Percentiles rank a stretch among this genome's conserved stretches.
phyloP scores from a whole-genome alignment of 2,329 filamentous ascomycete genomes.

The Microdochium trichocladiopsis region DNA sequence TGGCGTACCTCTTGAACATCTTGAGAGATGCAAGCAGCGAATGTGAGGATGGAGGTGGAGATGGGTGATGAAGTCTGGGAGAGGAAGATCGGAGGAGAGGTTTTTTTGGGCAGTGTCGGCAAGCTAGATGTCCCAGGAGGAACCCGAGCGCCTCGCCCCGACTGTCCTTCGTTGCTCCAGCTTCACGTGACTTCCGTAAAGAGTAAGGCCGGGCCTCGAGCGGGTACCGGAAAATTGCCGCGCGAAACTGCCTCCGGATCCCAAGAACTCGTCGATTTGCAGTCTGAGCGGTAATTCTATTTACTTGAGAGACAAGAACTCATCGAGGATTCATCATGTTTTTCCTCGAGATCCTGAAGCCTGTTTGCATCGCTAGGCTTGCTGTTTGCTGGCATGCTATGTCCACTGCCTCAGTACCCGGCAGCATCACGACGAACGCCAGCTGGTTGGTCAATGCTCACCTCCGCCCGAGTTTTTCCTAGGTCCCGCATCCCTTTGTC shows the following conservation, averaged over 20 bases:
- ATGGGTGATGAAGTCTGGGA: conserved; percentile 30
- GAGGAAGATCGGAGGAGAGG: conserved; percentile 8
- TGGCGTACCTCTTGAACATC: conserved; percentile 77
- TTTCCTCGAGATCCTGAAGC: too few relatives aligned
- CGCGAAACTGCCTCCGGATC: background rate
- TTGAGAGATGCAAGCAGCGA: conserved; percentile 63
- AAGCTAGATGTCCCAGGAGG: background rate
- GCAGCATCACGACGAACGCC: background rate
- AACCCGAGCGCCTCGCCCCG: conserved; percentile 1
- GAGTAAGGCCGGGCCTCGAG: background rate
- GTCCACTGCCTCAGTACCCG: background rate
- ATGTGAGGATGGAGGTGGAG: conserved; percentile 49
- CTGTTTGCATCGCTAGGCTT: too few relatives aligned
- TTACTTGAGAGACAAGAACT: too few relatives aligned
- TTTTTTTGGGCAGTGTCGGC: conserved; percentile 4
- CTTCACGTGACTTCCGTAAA: conserved; percentile 2
- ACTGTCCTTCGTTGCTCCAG: background rate
- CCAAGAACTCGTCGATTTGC: background rate
- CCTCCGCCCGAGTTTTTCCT: background rate
- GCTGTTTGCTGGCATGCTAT: background rate
- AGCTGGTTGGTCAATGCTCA: background rate
- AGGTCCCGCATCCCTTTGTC: background rate
- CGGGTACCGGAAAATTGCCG: background rate
- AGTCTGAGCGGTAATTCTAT: too few relatives aligned
- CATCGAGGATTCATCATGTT: too few relatives aligned